Base-by-base conservation (phyloP, 2,329 filamentous ascomycete genomes). In the Paraphaeosphaeria minitans region DNA sequence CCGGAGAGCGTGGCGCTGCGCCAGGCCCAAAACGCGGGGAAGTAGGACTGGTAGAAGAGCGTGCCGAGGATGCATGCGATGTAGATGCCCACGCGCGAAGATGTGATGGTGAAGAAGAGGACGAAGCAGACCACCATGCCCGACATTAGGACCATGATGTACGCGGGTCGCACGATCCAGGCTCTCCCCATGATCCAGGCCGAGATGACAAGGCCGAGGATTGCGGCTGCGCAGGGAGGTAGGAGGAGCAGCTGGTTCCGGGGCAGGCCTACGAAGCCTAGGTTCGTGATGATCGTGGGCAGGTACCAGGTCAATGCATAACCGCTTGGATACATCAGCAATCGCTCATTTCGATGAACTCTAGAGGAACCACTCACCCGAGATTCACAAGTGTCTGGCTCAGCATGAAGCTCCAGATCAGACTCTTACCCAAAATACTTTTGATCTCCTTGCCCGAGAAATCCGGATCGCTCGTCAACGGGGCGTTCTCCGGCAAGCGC, bases 191-290 rank as follows among this genome's bases (percentile, higher is more conserved):
- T 65, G 45, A 81, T 76, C 74, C 78, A 79, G 1, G 77, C 78
- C 0, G 72, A 74, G 52, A 79, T 74, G 7, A 80, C 73, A 47
- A 80, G 73, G 0, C 71, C 72, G 1, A 77, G 41, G 1, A 80
- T 72, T 0, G 74, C 71, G 3, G 75, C 77, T 2, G 68, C 75
- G 7, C 78, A 77, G 1, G 79, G 79, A 0, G 80, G 79, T n/a
- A 82, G 79, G 57, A 81, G 80, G 8, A 81, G 72, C 5, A 82
- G 66, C 55, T 81, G 79, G 58, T 82, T 82, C 22, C 73, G 67
- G 0, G 79, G 80, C 16, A 81, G 67, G 1, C 67, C 68, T 2
- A 75, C 76, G 55, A 81, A 81, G 5, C 79, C 79, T 0, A 81
- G 70, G 37, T 71, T 74, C 0, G 79, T 80, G 9, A 78, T 77